Conservation (phyloP, 495 filamentous ascomycete species). For the Corynascus novoguineensis region DNA sequence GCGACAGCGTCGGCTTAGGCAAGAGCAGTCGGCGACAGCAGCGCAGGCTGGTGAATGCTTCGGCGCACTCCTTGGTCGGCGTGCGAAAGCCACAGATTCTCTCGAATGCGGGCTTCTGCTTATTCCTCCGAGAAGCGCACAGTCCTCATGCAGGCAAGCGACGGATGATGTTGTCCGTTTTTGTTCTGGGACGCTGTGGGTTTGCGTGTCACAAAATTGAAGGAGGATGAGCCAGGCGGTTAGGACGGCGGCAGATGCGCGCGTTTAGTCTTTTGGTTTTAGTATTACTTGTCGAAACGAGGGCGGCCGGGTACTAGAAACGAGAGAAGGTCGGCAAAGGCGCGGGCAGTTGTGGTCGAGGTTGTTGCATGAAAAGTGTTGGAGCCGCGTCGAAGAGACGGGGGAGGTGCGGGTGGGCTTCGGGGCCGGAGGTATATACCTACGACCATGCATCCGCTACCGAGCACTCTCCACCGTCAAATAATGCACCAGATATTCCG, state of each 20-base stretch:
- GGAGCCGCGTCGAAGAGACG: neutral
- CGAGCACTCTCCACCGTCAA: constrained; percentile 23
- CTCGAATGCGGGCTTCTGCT: neutral
- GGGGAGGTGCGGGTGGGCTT: neutral
- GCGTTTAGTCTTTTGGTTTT: too few species aligned
- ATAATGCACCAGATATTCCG: constrained; percentile 6
- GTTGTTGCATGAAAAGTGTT: constrained; percentile 1
- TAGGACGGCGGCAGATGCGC: neutral
- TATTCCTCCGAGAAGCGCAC: neutral
- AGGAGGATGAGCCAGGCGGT: neutral
- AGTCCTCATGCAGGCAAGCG: constrained; percentile 4
- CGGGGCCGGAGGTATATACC: constrained; percentile 10
- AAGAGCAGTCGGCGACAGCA: constrained; percentile 4
- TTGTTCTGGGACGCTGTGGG: neutral
- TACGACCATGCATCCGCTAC: constrained; percentile 26
- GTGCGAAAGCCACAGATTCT: neutral
- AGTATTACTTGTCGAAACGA: constrained; percentile 4
- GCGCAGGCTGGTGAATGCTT: neutral
- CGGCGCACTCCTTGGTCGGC: neutral
- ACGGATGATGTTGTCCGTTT: neutral
- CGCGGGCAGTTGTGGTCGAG: neutral
- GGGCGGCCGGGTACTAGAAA: constrained; percentile 3
- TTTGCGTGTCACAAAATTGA: neutral
- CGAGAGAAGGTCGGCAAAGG: constrained; percentile 10
- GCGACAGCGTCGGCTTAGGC: constrained; percentile 19